These are phyloP conservation scores for Anisodus acutangulus DNA, from an alignment of 257 asterid genomes.

Conservation along the genomic window DNA sequence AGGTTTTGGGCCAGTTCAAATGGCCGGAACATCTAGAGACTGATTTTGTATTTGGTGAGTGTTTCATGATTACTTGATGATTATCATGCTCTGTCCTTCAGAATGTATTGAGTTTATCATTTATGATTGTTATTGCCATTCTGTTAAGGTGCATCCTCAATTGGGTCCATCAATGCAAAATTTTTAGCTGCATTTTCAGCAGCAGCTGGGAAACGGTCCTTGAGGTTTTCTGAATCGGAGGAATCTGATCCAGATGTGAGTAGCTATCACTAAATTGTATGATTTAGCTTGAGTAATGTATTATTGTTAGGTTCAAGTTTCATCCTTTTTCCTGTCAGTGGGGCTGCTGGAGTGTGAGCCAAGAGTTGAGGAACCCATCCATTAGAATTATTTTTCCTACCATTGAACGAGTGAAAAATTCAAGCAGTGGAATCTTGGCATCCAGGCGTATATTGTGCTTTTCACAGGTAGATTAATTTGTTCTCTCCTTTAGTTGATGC, in stretches of 20 bases:
- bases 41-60: conserved; percentile 77
- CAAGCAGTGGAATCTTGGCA: conserved; percentile 63
- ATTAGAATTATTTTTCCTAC: conserved; percentile 72
- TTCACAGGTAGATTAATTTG: conserved; percentile 63
- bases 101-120: neutral
- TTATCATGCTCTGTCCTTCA: neutral
- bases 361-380: conserved; percentile 79
- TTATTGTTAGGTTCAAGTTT: neutral
- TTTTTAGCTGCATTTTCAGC: conserved; percentile 94
- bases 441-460: conserved; percentile 77
- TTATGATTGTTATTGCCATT: conserved; percentile 4
- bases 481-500: neutral
- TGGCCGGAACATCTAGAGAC: conserved; percentile 93
- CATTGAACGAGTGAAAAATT: conserved; percentile 78
- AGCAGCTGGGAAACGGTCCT: conserved; percentile 81
- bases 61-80: conserved; percentile 7
- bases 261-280: conserved; percentile 17
- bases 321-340: conserved; percentile 58
- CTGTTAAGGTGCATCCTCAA: conserved; percentile 75
- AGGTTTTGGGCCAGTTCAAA: conserved; percentile 77
- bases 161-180: conserved; percentile 74
- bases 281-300: conserved; percentile 28
- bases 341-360: conserved; percentile 96
- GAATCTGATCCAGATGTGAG: conserved; percentile 92
- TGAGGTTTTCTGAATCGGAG: conserved; percentile 70